phyloP scores from a whole-genome alignment of 2,329 filamentous ascomycete genomes.

The Neurospora crassa region DNA sequence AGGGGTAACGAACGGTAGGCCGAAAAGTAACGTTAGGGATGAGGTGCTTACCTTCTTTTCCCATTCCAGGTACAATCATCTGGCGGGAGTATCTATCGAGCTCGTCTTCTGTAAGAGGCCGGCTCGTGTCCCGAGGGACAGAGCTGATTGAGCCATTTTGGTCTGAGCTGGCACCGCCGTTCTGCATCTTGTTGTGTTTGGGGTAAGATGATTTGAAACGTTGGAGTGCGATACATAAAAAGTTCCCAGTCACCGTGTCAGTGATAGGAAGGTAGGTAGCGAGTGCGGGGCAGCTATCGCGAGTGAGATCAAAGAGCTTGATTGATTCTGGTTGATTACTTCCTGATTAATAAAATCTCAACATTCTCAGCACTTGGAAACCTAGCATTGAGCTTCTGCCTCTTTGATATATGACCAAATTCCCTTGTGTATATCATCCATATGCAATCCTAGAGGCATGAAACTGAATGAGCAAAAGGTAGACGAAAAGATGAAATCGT shows the following conservation, averaged over 20 bases:
- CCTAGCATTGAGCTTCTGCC: neutral
- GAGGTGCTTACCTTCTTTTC: conserved; percentile 53
- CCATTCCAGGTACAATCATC: conserved; percentile 77
- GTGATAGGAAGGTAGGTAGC: neutral
- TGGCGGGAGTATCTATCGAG: conserved; percentile 85
- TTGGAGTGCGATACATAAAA: neutral
- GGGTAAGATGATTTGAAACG: neutral
- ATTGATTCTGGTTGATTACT: neutral
- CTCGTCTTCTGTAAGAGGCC: conserved; percentile 63
- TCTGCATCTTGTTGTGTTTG: neutral
- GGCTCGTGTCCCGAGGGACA: conserved; percentile 32
- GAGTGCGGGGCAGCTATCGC: neutral
- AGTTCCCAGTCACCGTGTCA: neutral
- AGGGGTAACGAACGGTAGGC: neutral
- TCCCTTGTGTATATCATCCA: neutral
- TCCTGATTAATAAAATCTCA: neutral
- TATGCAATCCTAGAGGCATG: neutral
- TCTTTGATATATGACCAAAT: neutral
- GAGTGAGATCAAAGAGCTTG: neutral
- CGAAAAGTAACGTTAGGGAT: neutral
- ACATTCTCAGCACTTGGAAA: neutral
- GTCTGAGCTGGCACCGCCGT: neutral
- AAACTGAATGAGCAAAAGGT: neutral
- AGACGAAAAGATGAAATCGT: neutral
- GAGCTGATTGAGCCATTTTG: neutral